Base-by-base conservation (phyloP, 1,284 basidiomycete genomes). In the Sporisorium iseilematis-ciliati region DNA sequence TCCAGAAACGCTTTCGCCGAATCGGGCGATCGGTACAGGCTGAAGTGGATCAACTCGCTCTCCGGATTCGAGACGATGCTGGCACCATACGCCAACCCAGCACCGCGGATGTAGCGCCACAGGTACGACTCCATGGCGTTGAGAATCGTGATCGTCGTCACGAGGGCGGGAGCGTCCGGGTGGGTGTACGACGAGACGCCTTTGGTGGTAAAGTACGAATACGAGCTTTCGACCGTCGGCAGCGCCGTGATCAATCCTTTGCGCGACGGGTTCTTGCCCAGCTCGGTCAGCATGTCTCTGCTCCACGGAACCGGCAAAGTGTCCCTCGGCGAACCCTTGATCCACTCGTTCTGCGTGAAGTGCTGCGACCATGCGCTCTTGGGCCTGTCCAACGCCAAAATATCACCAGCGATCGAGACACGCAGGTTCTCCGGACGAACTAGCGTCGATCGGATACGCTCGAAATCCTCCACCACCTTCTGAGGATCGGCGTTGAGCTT, bases 51-150 rank as follows among this genome's bases (percentile, higher is more conserved):
- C 18, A 93, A 86, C 5, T 95, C 94, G 38, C 91, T 89, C 86
- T 99, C 96, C 45, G 91, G 87, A 82, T 97, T 93, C 21, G 91
- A 86, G 1, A 89, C 88, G 54, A 95, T 90, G 77, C 91, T 90
- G 20, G 95, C 94, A 16, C 95, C 95, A 82, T 99, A 99, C 0
- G 97, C 97, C 11, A 84, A 53, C 23, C 83, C 83, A 0, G 83
- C 82, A 26, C 83, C 83, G 23, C 67, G 75, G 55, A 84, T 83
- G 65, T 69, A 83, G 14, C 82, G 71, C 96, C 97, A 99, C 63
- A 99, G 90, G 85, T 92, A 97, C 75, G 92, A 92, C 87, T 99
- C 97, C 54, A 95, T 91, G 2, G 94, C 96, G 78, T 97, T 97
- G 52, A 99, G 87, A 4, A 95, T 90, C 71, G 95, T 92, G 7